A percentile compares a stretch with the other conserved stretches of the same genome.
Conservation (phyloP, 2,329 filamentous ascomycete species). For the Exophiala sp. region DNA sequence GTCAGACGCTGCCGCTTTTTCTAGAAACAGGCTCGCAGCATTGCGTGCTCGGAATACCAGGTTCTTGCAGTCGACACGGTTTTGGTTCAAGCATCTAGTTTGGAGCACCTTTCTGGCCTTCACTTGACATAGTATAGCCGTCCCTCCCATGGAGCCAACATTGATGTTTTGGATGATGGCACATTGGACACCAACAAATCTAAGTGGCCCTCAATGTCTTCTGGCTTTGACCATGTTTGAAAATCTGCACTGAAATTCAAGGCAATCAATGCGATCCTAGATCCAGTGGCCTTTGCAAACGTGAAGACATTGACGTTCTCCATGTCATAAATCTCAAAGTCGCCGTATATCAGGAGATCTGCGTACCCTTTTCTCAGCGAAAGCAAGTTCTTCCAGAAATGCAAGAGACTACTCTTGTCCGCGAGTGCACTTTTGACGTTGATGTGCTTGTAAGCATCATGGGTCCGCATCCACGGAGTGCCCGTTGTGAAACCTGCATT, state of each 20-base stretch:
- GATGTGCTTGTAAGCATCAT: slow-evolving; percentile 57
- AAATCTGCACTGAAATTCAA: slow-evolving; percentile 28
- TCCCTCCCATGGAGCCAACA: too few species aligned
- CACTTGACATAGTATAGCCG: too few species aligned
- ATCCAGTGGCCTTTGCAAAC: slow-evolving; percentile 45
- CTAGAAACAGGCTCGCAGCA: too few species aligned
- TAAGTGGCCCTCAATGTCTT: too few species aligned
- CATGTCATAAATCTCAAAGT: slow-evolving; percentile 37
- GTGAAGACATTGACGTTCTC: slow-evolving; percentile 54
- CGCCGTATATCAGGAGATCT: slow-evolving; percentile 65
- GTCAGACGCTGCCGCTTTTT: too few species aligned
- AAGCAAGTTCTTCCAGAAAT: slow-evolving; percentile 59
- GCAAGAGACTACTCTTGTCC: slow-evolving; percentile 50
- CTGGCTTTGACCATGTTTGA: too few species aligned
- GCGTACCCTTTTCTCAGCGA: slow-evolving; percentile 56
- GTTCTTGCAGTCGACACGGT: too few species aligned
- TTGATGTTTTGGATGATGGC: too few species aligned
- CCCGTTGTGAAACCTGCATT: slow-evolving; percentile 63
- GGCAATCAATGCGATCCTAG: slow-evolving; percentile 31
- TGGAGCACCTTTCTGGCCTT: too few species aligned
- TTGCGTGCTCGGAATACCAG: too few species aligned
- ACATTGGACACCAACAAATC: too few species aligned
- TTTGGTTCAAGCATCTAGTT: too few species aligned
- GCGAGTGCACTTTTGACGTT: slow-evolving; percentile 53
- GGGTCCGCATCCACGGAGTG: slow-evolving; percentile 68